Conservation (phyloP, 2,329 filamentous ascomycete genomes). For the Sclerotinia spermophila region DNA sequence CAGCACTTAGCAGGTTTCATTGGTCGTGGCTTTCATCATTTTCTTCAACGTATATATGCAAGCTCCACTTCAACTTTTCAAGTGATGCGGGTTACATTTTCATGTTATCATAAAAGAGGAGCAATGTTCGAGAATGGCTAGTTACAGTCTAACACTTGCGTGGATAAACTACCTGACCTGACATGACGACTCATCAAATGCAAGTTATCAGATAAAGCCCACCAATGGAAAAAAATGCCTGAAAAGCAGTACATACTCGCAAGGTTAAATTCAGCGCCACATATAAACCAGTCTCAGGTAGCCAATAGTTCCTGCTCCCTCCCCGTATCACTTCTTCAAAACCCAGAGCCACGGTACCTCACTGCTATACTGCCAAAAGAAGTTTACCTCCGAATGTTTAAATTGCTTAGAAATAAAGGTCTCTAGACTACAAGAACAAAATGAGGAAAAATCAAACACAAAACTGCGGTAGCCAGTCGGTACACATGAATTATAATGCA, state of each 20-base stretch:
- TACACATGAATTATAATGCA: constrained; percentile 16
- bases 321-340: constrained; percentile 4
- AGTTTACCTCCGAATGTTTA: constrained; percentile 7
- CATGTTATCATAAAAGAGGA: background rate
- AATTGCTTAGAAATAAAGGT: constrained; percentile 5
- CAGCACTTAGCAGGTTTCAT: constrained; percentile 2
- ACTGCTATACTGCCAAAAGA: constrained; percentile 7
- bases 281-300: background rate
- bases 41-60: constrained; percentile 15
- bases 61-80: constrained; percentile 3
- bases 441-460: background rate
- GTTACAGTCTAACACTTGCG: background rate
- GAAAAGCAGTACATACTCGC: background rate
- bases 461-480: background rate
- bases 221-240: constrained; percentile 1
- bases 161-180: background rate
- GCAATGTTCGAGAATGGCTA: background rate
- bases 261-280: background rate
- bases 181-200: background rate
- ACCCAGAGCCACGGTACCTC: constrained; percentile 6
- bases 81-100: background rate
- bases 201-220: constrained; percentile 4
- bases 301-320: background rate
- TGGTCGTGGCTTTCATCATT: background rate
- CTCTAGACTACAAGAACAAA: background rate